A percentile compares a stretch with the other conserved stretches of the same genome.
These are phyloP conservation scores for Rhodotorula mucilaginosa DNA, from an alignment of 1,284 basidiomycete genomes.

Conservation along the genomic window DNA sequence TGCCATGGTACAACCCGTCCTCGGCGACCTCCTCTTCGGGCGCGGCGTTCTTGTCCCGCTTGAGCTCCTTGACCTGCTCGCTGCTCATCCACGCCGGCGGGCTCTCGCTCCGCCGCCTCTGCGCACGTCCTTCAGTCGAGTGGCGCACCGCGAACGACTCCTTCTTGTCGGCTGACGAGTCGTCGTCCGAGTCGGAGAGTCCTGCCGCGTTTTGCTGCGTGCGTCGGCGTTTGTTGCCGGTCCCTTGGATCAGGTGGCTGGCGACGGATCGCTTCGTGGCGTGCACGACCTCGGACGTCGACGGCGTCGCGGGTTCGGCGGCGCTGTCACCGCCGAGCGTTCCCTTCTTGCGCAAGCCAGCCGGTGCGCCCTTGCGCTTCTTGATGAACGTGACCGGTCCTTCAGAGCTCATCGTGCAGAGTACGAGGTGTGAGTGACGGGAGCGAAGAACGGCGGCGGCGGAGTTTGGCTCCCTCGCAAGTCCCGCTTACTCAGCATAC, in stretches of 20 bases:
- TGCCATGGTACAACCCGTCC: constrained; percentile 86
- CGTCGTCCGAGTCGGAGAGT: constrained; percentile 27
- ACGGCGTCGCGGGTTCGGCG: constrained; percentile 1
- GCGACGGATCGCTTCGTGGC: constrained; percentile 14
- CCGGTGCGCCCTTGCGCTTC: constrained; percentile 33
- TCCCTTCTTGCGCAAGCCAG: constrained; percentile 32
- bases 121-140: constrained; percentile 11
- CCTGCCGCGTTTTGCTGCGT: constrained; percentile 1
- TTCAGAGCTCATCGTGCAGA: constrained; percentile 12
- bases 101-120: constrained; percentile 25
- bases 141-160: constrained; percentile 32
- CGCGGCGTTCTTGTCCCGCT: constrained; percentile 18
- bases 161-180: constrained; percentile 5
- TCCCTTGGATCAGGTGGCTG: constrained; percentile 40
- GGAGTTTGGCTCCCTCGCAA: too few species aligned
- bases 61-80: constrained; percentile 27
- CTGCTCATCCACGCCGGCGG: constrained; percentile 37
- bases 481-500: neutral
- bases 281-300: constrained; percentile 31
- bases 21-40: constrained; percentile 50
- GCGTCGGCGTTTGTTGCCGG: constrained; percentile 26
- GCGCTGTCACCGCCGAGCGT: neutral
- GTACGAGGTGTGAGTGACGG: neutral
- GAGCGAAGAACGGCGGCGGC: neutral
- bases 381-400: constrained; percentile 37